Evolutionary conservation across 768 basidiomycete species (phyloP), one percentile per base, ranked within the genome.

Genomic region (Trametes gibbosa): DNA sequence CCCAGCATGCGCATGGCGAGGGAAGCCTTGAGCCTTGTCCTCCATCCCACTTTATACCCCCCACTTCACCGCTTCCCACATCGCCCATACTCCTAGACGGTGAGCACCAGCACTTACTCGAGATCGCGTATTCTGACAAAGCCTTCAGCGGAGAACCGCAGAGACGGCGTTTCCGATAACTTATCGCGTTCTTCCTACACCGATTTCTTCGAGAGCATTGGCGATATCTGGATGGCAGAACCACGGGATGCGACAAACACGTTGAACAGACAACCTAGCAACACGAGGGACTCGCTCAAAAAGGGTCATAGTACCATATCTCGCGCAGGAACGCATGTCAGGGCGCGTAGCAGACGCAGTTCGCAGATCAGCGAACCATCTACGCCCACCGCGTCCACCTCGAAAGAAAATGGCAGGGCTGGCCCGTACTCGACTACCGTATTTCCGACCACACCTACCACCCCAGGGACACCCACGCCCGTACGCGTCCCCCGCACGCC

Each of bases 351-450:
- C 59, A 66, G 49, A 50, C 67, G 69, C 53, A 61, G 59, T 35
- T 64, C 58, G 55, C 67, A 66, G 52, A 60, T 63, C 58, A 68
- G 67, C 53, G 61, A 56, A 21, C 61, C 63, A 43, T 61, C 63
- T 29, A 50, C 59, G 17, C 59, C 62, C 24, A 62, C 58, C 35
- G 61, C 66, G 35, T 65, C 67, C 42, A 32, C 69, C 35, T 60
- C 54, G 41, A 59, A 63, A 50, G 61, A 66, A 53, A 58, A 58
- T 29, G 60, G 59, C 57, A 63, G 65, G 56, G 57, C 65, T 46
- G 63, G 65, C 34, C 63, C 63, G 48, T 68, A 65, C 34, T 55
- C 66, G 21, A 52, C 63, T 32, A 21, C 65, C 24, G 42, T 37
- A 12, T 62, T 60, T 43, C 59, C 56, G 23, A 58, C 57, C 21